Evolutionary conservation across 768 basidiomycete genomes (phyloP), one percentile per base, ranked within the genome.

Genomic region (Dacryopinax spathularia): DNA sequence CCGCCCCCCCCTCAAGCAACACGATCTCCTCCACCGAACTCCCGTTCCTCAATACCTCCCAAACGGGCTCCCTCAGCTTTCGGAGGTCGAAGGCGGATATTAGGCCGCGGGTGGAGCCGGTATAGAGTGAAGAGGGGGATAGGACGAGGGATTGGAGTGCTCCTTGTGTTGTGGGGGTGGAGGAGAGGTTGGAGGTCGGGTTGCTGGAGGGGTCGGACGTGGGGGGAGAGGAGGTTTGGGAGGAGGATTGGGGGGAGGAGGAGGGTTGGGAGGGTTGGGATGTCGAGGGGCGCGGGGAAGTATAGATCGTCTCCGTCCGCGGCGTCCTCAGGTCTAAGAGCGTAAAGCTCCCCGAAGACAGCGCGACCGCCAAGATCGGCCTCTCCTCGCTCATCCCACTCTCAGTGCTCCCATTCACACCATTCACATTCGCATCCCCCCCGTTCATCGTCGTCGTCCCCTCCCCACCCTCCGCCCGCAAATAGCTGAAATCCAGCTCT

Each of bases 21-120:
- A 66, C 48, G 34, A 65, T 31, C 20, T 71, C 63, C 61, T 70
- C 70, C 18, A 65, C 61, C 44, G 64, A 67, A 65, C 64, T 3
- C 16, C 7, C 60, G 62, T 29, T 34, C 9, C 36, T 1, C 35
- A 29, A 33, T 35, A 15, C 12, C 12, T 56, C 29, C 62, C 20
- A 74, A 62, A 62, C 81, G 80, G 0, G 70, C 70, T 2, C 3
- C 25, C 5, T 25, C 3, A 56, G 48, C 25, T 27, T 25, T 29
- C 48, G 10, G 25, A 56, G 48, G 20, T 56, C 48, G 25, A 27
- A 56, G 10, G 25, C 48, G 13, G 22, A 13, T 7, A 56, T 3
- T 6, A 86, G 60, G 65, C 80, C 80, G 62, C 82, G 81, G 3
- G 86, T 75, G 16, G 60, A 63, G 33, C 64, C 64, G 4, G 27